Percentiles rank a stretch among this genome's conserved stretches.
Conservation (phyloP, 2,329 filamentous ascomycete genomes). For the Teratosphaeriaceae sp. region DNA sequence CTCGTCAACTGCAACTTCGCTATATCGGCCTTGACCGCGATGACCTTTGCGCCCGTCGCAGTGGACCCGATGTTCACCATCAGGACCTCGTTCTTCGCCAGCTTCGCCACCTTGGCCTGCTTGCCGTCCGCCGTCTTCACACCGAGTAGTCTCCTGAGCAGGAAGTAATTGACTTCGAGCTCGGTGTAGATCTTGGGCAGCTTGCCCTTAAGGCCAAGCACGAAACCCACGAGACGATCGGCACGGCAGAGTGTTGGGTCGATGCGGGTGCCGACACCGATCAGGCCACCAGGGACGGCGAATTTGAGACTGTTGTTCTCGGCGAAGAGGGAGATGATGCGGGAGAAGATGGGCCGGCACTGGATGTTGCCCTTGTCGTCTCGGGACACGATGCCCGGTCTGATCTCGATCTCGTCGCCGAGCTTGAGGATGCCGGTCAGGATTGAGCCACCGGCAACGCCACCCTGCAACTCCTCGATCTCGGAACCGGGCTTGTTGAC, state of each 20-base stretch:
- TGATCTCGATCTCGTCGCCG: constrained; percentile 96
- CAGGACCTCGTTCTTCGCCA: constrained; percentile 96
- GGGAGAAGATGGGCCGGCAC: constrained; percentile 94
- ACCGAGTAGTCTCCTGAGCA: constrained; percentile 87
- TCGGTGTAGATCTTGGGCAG: constrained; percentile 97
- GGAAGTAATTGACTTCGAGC: constrained; percentile 99
- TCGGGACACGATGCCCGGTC: constrained; percentile 95
- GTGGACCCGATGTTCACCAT: constrained; percentile 99
- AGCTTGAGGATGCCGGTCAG: constrained; percentile 95
- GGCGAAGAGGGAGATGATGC: constrained; percentile 90
- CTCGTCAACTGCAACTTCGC: constrained; percentile 88
- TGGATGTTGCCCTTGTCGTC: constrained; percentile 90
- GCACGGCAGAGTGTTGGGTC: constrained; percentile 97
- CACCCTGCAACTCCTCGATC: constrained; percentile 96
- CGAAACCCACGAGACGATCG: constrained; percentile 97
- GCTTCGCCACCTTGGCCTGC: constrained; percentile 98
- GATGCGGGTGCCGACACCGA: constrained; percentile 95
- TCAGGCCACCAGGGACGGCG: constrained; percentile 92
- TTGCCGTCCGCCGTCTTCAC: constrained; percentile 98
- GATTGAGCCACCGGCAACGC: constrained; percentile 96
- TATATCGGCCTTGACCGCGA: constrained; percentile 94
- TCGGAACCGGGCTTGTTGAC: constrained; percentile 99
- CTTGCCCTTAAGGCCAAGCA: constrained; percentile 86
- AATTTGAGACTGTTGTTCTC: constrained; percentile 99
- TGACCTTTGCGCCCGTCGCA: constrained; percentile 93